These are phyloP conservation scores for Russula lepida DNA, from an alignment of 768 basidiomycete species.

Conservation along the genomic window DNA sequence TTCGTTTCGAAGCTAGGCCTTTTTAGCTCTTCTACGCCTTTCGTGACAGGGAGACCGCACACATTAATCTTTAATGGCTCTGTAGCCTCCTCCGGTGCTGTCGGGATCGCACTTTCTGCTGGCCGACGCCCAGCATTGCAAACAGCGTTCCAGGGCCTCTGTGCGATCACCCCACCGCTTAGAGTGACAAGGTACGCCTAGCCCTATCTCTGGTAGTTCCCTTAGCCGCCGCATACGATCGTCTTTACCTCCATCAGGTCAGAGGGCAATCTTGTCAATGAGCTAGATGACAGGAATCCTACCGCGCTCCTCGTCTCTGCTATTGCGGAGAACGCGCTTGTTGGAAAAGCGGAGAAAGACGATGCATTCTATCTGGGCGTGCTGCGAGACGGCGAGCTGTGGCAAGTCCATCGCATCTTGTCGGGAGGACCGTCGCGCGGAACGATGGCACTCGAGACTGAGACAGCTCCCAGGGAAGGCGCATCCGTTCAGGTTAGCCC, in stretches of 20 bases:
- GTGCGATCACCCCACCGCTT: slow-evolving; percentile 38
- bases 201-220: background rate
- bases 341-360: background rate
- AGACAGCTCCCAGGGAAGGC: background rate
- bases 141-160: slow-evolving; percentile 34
- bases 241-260: slow-evolving; percentile 37
- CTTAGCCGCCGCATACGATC: background rate
- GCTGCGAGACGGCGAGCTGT: slow-evolving; percentile 1
- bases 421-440: slow-evolving; percentile 70
- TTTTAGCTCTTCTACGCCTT: slow-evolving; percentile 67
- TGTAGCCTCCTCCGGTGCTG: slow-evolving; percentile 55
- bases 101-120: slow-evolving; percentile 45
- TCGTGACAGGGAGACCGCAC: slow-evolving; percentile 65
- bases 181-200: slow-evolving; percentile 40
- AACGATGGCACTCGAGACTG: slow-evolving; percentile 30
- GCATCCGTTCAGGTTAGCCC: slow-evolving; percentile 37
- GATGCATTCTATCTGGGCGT: slow-evolving; percentile 9
- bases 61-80: slow-evolving; percentile 55
- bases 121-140: slow-evolving; percentile 15
- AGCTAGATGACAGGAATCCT: slow-evolving; percentile 50
- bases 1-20: slow-evolving; percentile 47
- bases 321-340: slow-evolving; percentile 39
- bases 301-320: slow-evolving; percentile 49
- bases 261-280: slow-evolving; percentile 65
- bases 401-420: slow-evolving; percentile 35